Evolutionary conservation across 768 basidiomycete species (phyloP), one percentile per base, ranked within the genome.

Genomic region (Auriscalpium vulgare): DNA sequence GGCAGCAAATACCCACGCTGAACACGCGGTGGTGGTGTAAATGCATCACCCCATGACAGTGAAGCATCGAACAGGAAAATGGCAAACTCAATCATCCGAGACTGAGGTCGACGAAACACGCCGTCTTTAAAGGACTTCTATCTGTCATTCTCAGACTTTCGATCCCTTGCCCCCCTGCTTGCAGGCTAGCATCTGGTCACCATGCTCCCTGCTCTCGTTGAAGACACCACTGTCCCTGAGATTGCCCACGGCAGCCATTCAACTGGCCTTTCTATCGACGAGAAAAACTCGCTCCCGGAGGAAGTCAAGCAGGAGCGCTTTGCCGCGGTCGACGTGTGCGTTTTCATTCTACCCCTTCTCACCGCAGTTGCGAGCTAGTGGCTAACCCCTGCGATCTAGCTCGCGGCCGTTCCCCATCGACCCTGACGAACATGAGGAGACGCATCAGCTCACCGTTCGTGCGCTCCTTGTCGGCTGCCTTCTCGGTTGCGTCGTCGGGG

Each of bases 401-500:
- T 44, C 43, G 11, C 9, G 35, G 29, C 51, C 56, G 9, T 52
- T 53, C 35, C 56, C 56, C 17, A 36, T 44, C 11, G 56, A 57
- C 40, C 56, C 56, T 11, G 35, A 47, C 17, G 52, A 17, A 14
- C 37, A 21, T n/a, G 23, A 38, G 19, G 37, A 47, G 44, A 34
- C 14, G 13, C 29, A 21, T 21, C 40, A 51, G 40, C 36, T 59
- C 35, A 60, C 54, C 10, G 14, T 46, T 21, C 55, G 80, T 54
- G 76, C 80, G 47, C 58, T 83, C 17, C 58, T 81, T 50, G 76
- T 80, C 55, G 80, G 81, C 56, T 76, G 75, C 61, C 57, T 54
- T 14, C 73, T 85, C 34, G 80, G 82, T 35, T 78, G 76, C 43
- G 59, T 84, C 62, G 78, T 84, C 29, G 77, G 79, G 48, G 80